phyloP scores from a whole-genome alignment of 345 rosid species.

The Anacardium occidentale region DNA sequence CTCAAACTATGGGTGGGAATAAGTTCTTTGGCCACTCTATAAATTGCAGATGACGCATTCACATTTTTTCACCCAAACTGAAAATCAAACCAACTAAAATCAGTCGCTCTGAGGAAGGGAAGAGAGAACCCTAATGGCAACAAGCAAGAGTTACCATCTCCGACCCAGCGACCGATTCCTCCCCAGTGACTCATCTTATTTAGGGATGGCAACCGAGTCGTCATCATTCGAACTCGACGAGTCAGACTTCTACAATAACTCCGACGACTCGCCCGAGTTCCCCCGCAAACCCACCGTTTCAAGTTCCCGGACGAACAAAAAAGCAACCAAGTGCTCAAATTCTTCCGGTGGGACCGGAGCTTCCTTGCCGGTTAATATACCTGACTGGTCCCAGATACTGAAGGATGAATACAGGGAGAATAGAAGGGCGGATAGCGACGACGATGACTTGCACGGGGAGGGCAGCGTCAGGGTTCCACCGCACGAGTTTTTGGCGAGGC shows the following conservation, averaged over 20 bases:
- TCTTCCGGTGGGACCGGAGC: slow-evolving; percentile 38
- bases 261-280: slow-evolving; percentile 54
- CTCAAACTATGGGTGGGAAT: too few relatives aligned
- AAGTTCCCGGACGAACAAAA: slow-evolving; percentile 35
- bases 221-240: slow-evolving; percentile 80
- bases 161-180: slow-evolving; percentile 67
- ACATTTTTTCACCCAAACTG: background rate
- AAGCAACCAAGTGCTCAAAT: slow-evolving; percentile 22
- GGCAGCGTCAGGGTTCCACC: slow-evolving; percentile 70
- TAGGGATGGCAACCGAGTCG: slow-evolving; percentile 32
- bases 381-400: slow-evolving; percentile 98
- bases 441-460: slow-evolving; percentile 38
- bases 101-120: background rate
- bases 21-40: too few relatives aligned
- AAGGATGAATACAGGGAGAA: slow-evolving; percentile 59
- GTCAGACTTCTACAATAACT: slow-evolving; percentile 60
- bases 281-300: slow-evolving; percentile 33
- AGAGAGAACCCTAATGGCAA: slow-evolving; percentile 48
- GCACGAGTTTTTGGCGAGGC: slow-evolving; percentile 79
- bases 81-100: background rate
- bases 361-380: slow-evolving; percentile 86
- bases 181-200: slow-evolving; percentile 43
- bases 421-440: slow-evolving; percentile 41
- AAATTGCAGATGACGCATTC: slow-evolving; percentile 26
- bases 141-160: slow-evolving; percentile 61